Conservation (phyloP, 2,329 filamentous ascomycete genomes). For the Grosmannia serpens region DNA sequence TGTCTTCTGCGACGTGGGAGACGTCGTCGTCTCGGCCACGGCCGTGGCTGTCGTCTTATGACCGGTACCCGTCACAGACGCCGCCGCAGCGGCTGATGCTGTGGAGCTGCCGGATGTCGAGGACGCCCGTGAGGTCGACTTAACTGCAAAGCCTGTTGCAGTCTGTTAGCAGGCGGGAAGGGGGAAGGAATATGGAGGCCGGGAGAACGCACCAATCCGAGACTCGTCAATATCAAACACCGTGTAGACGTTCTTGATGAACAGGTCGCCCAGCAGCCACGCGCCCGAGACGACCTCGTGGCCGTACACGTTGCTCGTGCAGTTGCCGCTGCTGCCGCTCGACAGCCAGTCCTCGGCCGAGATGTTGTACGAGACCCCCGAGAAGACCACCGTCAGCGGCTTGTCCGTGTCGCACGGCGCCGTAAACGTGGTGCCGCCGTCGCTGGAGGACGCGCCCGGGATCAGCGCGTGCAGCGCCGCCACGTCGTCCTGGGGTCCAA, state of each 20-base stretch:
- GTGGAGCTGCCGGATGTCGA: constrained; percentile 2
- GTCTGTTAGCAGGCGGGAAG: not conserved
- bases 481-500: constrained; percentile 58
- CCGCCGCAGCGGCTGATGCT: constrained; percentile 2
- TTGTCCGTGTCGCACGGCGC: constrained; percentile 61
- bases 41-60: constrained; percentile 22
- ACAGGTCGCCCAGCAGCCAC: constrained; percentile 79
- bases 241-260: constrained; percentile 81
- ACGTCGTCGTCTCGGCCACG: constrained; percentile 13
- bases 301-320: constrained; percentile 65
- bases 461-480: constrained; percentile 56
- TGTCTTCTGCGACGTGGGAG: constrained; percentile 14
- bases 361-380: constrained; percentile 53
- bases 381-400: constrained; percentile 55
- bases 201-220: constrained; percentile 44
- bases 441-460: constrained; percentile 44
- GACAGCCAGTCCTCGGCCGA: constrained; percentile 61
- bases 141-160: constrained; percentile 6
- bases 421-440: constrained; percentile 48
- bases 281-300: constrained; percentile 51
- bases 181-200: not conserved
- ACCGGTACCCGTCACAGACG: constrained; percentile 16
- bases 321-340: constrained; percentile 25
- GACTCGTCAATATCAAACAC: constrained; percentile 67
- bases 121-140: not conserved